A percentile compares a stretch with the other conserved stretches of the same genome.
phyloP scores from a whole-genome alignment of 148 eudicot species.

The Dysphania ambrosioides region DNA sequence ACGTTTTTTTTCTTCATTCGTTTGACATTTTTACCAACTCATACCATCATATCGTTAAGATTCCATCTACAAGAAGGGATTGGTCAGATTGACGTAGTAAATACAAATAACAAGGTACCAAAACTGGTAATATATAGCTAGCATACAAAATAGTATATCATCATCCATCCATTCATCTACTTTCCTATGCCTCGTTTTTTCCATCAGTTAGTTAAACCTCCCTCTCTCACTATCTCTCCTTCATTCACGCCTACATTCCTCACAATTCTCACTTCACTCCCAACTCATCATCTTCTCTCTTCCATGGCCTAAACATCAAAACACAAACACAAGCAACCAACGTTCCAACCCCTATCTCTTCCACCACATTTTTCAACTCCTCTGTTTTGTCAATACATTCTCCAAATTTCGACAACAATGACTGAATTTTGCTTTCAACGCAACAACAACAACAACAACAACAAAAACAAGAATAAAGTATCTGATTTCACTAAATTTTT shows the following conservation, averaged over 20 bases:
- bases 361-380: neutral
- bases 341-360: neutral
- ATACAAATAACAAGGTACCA: neutral
- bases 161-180: too few relatives aligned
- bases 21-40: too few relatives aligned
- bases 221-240: slow-evolving; percentile 37
- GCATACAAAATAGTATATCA: neutral
- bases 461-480: too few relatives aligned
- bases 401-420: slow-evolving; percentile 31
- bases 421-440: slow-evolving; percentile 39
- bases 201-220: slow-evolving; percentile 21
- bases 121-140: neutral
- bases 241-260: slow-evolving; percentile 63
- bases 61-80: too few relatives aligned
- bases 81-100: too few relatives aligned
- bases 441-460: slow-evolving; percentile 12
- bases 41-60: too few relatives aligned
- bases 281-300: slow-evolving; percentile 22
- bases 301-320: neutral
- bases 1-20: too few relatives aligned
- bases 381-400: slow-evolving; percentile 9
- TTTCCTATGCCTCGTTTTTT: neutral
- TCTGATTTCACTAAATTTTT: slow-evolving; percentile 36
- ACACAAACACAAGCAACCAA: too few relatives aligned
- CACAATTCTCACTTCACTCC: slow-evolving; percentile 31